Evolutionary conservation across 208 protist species (phyloP).

Genomic region (Leishmania gerbilli): DNA sequence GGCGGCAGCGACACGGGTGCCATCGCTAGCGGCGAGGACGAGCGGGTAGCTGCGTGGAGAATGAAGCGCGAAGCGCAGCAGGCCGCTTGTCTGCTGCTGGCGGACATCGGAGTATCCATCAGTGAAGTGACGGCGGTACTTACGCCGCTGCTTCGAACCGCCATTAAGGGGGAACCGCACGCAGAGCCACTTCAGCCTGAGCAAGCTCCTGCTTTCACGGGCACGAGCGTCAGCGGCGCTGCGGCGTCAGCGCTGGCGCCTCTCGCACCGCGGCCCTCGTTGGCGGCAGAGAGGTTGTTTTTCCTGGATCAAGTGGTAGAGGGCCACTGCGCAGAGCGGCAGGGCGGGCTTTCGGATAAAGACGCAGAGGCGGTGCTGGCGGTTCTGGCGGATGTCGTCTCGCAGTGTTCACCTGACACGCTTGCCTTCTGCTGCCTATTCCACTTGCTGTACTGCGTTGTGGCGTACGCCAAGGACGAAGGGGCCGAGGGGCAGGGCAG

Average conservation of each 20-base stretch:
- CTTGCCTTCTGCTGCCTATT: conserved; percentile 24
- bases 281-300: conserved; percentile 11
- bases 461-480: conserved; percentile 26
- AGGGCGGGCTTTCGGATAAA: conserved; percentile 7
- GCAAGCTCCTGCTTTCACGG: background rate
- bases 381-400: conserved; percentile 10
- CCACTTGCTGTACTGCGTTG: conserved; percentile 27
- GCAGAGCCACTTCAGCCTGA: background rate
- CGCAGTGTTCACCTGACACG: conserved; percentile 20
- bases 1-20: background rate
- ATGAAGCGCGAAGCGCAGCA: conserved; percentile 18
- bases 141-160: conserved; percentile 6
- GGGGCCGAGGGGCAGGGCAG: background rate
- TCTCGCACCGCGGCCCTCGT: background rate
- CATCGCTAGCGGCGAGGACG: background rate
- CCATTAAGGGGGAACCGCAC: background rate
- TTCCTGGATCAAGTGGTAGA: conserved; percentile 26
- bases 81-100: conserved; percentile 14
- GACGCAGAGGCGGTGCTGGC: conserved; percentile 19
- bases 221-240: background rate
- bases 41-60: background rate
- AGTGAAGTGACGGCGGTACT: conserved; percentile 11
- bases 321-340: conserved; percentile 1
- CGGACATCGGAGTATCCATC: conserved; percentile 6
- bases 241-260: background rate